A percentile compares a stretch with the other conserved stretches of the same genome.
phyloP scores from a whole-genome alignment of 192 early-diverging fungal species.

The Coemansia sp. region DNA sequence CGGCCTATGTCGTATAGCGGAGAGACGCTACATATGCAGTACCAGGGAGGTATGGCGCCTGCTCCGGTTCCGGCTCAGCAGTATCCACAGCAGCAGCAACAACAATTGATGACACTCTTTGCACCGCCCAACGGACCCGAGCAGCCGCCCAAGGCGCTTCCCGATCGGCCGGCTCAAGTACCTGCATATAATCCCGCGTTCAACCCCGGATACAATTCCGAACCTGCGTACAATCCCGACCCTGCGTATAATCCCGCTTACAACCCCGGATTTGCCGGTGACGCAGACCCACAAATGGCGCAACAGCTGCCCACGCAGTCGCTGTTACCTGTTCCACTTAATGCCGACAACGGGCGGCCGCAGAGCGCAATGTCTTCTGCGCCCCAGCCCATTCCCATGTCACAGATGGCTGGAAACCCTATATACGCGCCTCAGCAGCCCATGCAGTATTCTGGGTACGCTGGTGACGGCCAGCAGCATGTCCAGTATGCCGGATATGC shows the following conservation, averaged over 20 bases:
- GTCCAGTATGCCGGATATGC: slow-evolving; percentile 1
- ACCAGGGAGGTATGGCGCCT: slow-evolving; percentile 13
- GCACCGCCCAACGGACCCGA: slow-evolving; percentile 26
- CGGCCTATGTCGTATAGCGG: slow-evolving; percentile 21
- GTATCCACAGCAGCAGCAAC: slow-evolving; percentile 18
- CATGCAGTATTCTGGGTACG: slow-evolving; percentile 7
- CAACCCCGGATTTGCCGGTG: slow-evolving; percentile 25
- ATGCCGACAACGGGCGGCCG: slow-evolving; percentile 5
- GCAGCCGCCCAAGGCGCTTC: slow-evolving; percentile 20
- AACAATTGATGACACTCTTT: slow-evolving; percentile 43
- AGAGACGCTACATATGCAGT: slow-evolving; percentile 20
- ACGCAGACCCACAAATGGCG: slow-evolving; percentile 9
- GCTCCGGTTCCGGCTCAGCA: slow-evolving; percentile 7
- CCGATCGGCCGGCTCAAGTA: slow-evolving; percentile 16
- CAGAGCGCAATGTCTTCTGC: slow-evolving; percentile 1
- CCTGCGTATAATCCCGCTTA: slow-evolving; percentile 26
- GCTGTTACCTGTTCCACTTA: slow-evolving; percentile 4
- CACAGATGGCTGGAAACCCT: neutral
- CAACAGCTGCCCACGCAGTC: slow-evolving; percentile 10
- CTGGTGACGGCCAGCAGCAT: slow-evolving; percentile 1
- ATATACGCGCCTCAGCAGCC: slow-evolving; percentile 14
- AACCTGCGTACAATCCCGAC: slow-evolving; percentile 27
- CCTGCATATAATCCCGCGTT: slow-evolving; percentile 27
- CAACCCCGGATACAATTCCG: slow-evolving; percentile 37
- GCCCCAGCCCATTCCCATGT: slow-evolving; percentile 12